These are phyloP conservation scores for Vitis amurensis DNA, from an alignment of 164 flowering plant species.

Conservation along the genomic window DNA sequence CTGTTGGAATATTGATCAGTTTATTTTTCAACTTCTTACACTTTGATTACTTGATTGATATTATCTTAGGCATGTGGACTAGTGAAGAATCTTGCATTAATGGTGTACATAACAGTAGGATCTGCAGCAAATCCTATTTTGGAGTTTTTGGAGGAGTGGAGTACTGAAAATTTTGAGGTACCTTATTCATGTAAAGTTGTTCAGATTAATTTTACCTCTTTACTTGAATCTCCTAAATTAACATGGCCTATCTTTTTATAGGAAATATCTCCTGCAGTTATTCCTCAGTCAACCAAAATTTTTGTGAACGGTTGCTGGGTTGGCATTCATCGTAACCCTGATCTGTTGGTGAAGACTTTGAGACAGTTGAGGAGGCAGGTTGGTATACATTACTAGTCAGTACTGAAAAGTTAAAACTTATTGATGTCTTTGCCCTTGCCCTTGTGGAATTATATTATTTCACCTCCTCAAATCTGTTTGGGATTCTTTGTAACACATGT, in stretches of 20 bases:
- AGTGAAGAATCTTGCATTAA: conserved; percentile 92
- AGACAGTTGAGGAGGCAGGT: conserved; percentile 86
- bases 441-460: no score
- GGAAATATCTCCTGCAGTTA: conserved; percentile 99
- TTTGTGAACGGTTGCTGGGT: conserved; percentile 99
- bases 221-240: neutral
- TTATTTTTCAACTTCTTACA: neutral
- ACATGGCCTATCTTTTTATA: conserved; percentile 23
- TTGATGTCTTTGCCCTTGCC: neutral
- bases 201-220: neutral
- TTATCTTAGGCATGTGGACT: conserved; percentile 85
- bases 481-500: no score
- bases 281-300: conserved; percentile 92
- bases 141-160: conserved; percentile 95
- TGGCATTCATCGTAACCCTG: conserved; percentile 95
- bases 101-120: conserved; percentile 98
- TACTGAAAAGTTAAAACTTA: neutral
- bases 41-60: neutral
- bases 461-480: no score
- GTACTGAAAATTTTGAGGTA: conserved; percentile 97
- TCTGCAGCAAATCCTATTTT: conserved; percentile 93
- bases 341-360: conserved; percentile 83
- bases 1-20: no score
- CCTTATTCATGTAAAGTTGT: no score
- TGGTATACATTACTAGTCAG: conserved; percentile 12